phyloP scores from a whole-genome alignment of 1,284 basidiomycete genomes.

The Cutaneotrichosporon daszewskae region DNA sequence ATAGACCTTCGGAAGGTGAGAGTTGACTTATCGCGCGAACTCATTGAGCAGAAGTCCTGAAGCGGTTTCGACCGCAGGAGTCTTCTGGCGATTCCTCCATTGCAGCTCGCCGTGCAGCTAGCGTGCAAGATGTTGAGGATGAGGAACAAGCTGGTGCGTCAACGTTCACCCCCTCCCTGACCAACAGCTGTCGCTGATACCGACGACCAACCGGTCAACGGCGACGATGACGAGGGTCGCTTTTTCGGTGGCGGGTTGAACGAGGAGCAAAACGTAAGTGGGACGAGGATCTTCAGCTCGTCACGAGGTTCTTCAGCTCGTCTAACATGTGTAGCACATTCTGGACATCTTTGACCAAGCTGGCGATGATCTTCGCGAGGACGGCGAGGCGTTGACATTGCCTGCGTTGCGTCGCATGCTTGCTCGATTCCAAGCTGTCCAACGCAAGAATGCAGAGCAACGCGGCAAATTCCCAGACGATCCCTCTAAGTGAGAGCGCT shows the following conservation, averaged over 20 bases:
- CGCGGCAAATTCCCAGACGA: constrained; percentile 85
- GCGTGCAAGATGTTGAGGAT: neutral
- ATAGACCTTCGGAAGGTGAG: constrained; percentile 61
- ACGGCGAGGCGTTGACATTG: constrained; percentile 52
- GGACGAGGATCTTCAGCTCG: too few relatives aligned
- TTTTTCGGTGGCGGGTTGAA: constrained; percentile 91
- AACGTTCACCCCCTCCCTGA: neutral
- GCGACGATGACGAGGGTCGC: constrained; percentile 83
- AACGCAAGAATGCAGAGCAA: constrained; percentile 90
- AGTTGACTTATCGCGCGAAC: neutral
- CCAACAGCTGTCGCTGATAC: neutral
- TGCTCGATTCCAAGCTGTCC: constrained; percentile 75
- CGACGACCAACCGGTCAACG: constrained; percentile 50
- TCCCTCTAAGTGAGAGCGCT: constrained; percentile 68
- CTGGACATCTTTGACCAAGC: constrained; percentile 68
- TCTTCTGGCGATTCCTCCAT: neutral
- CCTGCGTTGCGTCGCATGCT: constrained; percentile 68
- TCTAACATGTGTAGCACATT: constrained; percentile 39
- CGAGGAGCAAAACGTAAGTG: constrained; percentile 69
- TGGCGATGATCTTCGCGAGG: constrained; percentile 55
- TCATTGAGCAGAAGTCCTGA: constrained; percentile 6
- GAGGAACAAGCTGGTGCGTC: neutral
- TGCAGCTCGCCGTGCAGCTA: neutral
- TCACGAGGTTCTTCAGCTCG: too few relatives aligned
- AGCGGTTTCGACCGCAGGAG: constrained; percentile 10